Conservation (phyloP, 2,329 filamentous ascomycete species). For the Madurella mycetomatis region DNA sequence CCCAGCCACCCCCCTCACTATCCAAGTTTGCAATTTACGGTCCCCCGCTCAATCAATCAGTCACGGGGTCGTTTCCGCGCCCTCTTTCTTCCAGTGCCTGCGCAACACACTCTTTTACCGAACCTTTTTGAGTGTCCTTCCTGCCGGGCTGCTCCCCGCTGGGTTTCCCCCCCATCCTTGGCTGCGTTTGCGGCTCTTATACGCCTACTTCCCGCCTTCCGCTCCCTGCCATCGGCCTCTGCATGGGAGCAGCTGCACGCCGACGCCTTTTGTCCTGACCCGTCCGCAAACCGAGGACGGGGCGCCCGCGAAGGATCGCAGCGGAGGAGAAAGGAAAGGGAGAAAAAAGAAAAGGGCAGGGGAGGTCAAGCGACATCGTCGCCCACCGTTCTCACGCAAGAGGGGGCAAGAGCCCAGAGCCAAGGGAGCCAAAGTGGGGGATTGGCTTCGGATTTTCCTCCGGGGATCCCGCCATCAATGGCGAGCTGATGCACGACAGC, state of each 20-base stretch:
- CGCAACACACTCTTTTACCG: not conserved
- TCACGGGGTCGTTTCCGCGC: constrained; percentile 23
- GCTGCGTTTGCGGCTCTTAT: constrained; percentile 26
- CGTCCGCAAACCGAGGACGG: constrained; percentile 9
- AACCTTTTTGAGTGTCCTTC: constrained; percentile 13
- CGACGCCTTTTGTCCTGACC: constrained; percentile 7
- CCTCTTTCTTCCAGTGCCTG: constrained; percentile 17
- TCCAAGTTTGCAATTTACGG: constrained; percentile 23
- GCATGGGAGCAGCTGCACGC: constrained; percentile 19
- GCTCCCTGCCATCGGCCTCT: constrained; percentile 9
- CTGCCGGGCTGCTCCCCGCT: constrained; percentile 8
- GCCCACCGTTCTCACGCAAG: not conserved
- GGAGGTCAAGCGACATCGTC: not conserved
- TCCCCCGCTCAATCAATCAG: constrained; percentile 25
- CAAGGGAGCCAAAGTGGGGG: not conserved
- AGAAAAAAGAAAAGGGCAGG: not conserved
- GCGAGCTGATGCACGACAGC: constrained; percentile 28
- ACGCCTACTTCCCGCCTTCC: constrained; percentile 17
- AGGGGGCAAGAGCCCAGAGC: not conserved
- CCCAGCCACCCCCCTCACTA: constrained; percentile 15
- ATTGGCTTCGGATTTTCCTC: not conserved
- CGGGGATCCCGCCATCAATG: constrained; percentile 26
- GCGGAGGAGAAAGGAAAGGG: not conserved
- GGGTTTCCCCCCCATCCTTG: constrained; percentile 15
- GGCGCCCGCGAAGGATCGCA: constrained; percentile 3